Evolutionary conservation across 768 basidiomycete species (phyloP), one percentile per base, ranked within the genome.

Genomic region (Cubamyces lactineus): DNA sequence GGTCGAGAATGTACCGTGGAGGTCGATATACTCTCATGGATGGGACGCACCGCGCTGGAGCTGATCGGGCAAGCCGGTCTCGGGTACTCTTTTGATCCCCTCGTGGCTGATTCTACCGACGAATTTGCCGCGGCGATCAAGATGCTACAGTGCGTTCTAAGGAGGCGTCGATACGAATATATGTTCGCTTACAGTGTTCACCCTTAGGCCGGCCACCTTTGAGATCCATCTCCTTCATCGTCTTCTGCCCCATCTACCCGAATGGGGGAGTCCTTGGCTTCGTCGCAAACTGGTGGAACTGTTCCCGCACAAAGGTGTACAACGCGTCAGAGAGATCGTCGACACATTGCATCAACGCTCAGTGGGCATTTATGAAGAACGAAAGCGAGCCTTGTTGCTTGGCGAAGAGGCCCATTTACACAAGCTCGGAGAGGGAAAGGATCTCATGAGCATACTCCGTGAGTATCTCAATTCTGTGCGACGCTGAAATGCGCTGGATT

Each of bases 291-390:
- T 65, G 11, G 24, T 65, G 23, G 47, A 50, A 5, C 42, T 59
- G 1, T 23, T 64, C 13, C 63, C 66, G 15, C 28, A 34, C 53
- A 34, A 41, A 38, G 30, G 45, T 1, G 38, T 58, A 7, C 61
- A 52, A 19, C 11, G 26, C 7, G 19, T 54, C 17, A 43, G 52
- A 41, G 12, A 28, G 2, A 30, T 65, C 13, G 19, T 17, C 34
- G 34, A 34, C 9, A 34, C 34, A 4, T 11, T 34, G 6, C 34
- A 34, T 9, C 34, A 11, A 34, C 34, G 67, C 2, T 73, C 80
- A 3, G 54, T 67, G 3, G 63, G 71, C 1, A 76, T 83, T 2
- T 77, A 75, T 40, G 65, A 74, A 16, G 63, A 69, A 12, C 82
- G 81, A 67, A 75, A 74, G 57, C 63, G 59, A 26, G 73, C 76